phyloP scores from a whole-genome alignment of 352 stramenopile species.

The Globisporangium sylvaticum region DNA sequence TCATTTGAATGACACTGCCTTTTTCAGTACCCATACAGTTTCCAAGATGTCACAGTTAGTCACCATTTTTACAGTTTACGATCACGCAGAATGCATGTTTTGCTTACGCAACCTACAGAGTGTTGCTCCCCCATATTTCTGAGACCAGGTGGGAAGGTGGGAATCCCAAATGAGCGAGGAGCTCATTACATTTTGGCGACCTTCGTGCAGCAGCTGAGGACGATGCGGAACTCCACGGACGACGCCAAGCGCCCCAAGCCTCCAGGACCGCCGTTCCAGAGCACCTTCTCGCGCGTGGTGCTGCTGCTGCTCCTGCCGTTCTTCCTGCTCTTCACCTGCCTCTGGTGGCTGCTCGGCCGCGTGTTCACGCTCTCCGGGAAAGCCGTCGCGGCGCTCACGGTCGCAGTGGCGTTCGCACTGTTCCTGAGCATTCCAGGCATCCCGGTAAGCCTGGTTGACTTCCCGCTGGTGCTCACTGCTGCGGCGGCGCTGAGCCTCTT shows the following conservation, averaged over 20 bases:
- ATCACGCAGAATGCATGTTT: background rate
- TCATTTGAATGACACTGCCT: background rate
- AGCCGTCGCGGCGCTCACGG: conserved; percentile 23
- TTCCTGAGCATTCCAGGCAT: conserved; percentile 54
- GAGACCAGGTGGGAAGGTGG: too few species aligned
- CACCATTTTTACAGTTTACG: background rate
- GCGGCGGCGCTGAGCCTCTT: conserved; percentile 18
- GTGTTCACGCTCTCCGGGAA: conserved; percentile 43
- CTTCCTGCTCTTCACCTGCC: conserved; percentile 35
- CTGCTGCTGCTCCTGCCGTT: conserved; percentile 46
- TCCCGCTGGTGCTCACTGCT: conserved; percentile 49
- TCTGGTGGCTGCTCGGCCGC: conserved; percentile 53
- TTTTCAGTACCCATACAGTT: background rate
- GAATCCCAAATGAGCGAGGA: background rate
- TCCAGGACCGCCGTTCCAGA: conserved; percentile 13
- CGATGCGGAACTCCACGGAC: conserved; percentile 3
- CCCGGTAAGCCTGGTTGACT: conserved; percentile 45
- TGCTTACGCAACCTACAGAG: conserved; percentile 3
- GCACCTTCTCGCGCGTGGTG: conserved; percentile 9
- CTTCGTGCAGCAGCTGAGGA: background rate
- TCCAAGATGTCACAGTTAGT: too few species aligned
- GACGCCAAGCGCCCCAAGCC: background rate
- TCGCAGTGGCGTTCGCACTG: conserved; percentile 37
- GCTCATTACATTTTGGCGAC: background rate
- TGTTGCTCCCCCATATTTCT: background rate